These are phyloP conservation scores for Russula virescens DNA, from an alignment of 768 basidiomycete species.

Conservation along the genomic window DNA sequence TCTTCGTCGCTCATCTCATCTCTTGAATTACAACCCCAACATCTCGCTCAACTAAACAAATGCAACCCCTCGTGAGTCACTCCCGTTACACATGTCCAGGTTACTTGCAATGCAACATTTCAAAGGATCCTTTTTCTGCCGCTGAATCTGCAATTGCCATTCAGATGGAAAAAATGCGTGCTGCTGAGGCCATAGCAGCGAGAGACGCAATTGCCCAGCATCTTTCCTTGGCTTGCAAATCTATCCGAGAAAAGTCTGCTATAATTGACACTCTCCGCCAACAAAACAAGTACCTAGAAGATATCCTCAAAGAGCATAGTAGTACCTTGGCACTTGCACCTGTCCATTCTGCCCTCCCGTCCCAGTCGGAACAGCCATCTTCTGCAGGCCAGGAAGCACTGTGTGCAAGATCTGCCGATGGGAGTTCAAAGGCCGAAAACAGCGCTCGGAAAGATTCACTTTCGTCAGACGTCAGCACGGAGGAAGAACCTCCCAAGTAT, in stretches of 20 bases:
- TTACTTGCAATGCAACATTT: background rate
- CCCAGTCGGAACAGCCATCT: background rate
- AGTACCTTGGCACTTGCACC: background rate
- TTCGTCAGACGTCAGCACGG: background rate
- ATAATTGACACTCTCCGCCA: conserved; percentile 13
- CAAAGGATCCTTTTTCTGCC: conserved; percentile 21
- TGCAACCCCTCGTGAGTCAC: conserved; percentile 21
- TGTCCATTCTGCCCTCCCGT: background rate
- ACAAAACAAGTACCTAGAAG: conserved; percentile 27
- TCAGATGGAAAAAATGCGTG: conserved; percentile 21
- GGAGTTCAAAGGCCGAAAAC: background rate
- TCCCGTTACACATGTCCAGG: background rate
- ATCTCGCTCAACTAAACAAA: background rate
- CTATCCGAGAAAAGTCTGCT: conserved; percentile 23
- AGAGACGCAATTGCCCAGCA: conserved; percentile 24
- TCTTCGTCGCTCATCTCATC: too few species aligned
- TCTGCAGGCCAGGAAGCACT: conserved; percentile 8
- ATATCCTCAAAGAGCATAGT: conserved; percentile 30
- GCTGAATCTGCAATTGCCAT: conserved; percentile 24
- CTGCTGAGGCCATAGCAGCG: conserved; percentile 22
- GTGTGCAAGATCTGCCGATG: background rate
- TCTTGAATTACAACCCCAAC: too few species aligned
- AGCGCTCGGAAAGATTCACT: background rate
- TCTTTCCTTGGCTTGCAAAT: conserved; percentile 21
- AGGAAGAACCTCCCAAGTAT: conserved; percentile 19